A percentile compares a stretch with the other conserved stretches of the same genome.
Conservation (phyloP, 805 yeast species). For the Wickerhamomyces mucosus region DNA sequence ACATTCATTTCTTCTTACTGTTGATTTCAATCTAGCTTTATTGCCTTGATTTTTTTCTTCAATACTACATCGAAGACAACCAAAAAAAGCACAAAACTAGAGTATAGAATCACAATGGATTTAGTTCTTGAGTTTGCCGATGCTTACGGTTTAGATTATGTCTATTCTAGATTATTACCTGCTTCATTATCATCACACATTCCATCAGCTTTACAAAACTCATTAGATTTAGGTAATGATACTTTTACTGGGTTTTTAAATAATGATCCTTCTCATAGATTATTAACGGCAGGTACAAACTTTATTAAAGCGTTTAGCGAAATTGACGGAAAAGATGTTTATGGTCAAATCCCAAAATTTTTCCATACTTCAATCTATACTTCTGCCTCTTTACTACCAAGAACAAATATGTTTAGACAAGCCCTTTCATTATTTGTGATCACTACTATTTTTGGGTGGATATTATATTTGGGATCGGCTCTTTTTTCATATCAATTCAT, state of each 20-base stretch:
- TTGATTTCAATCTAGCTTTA: too few relatives aligned
- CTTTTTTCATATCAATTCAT: constrained; percentile 66
- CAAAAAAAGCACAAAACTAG: too few relatives aligned
- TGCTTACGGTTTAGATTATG: constrained; percentile 60
- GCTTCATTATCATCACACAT: constrained; percentile 33
- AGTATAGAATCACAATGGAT: constrained; percentile 83
- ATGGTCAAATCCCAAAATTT: constrained; percentile 53
- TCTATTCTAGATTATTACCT: constrained; percentile 66
- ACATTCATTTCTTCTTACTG: too few relatives aligned
- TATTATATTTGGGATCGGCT: constrained; percentile 71
- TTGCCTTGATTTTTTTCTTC: too few relatives aligned
- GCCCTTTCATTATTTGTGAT: constrained; percentile 52
- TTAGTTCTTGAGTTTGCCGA: constrained; percentile 77
- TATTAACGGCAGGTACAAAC: constrained; percentile 6
- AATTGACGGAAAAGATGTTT: constrained; percentile 29
- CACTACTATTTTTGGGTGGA: constrained; percentile 78
- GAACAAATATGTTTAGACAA: constrained; percentile 72
- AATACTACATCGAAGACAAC: too few relatives aligned
- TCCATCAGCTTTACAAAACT: constrained; percentile 21
- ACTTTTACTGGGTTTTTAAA: constrained; percentile 15
- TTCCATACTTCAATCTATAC: constrained; percentile 49
- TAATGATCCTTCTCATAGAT: constrained; percentile 8
- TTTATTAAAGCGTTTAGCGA: constrained; percentile 3
- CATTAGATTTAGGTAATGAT: constrained; percentile 14
- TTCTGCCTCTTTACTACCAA: constrained; percentile 56